Evolutionary conservation across 805 yeast species (phyloP), one percentile per base, ranked within the genome.

Genomic region (Phaffomyces thermotolerans): DNA sequence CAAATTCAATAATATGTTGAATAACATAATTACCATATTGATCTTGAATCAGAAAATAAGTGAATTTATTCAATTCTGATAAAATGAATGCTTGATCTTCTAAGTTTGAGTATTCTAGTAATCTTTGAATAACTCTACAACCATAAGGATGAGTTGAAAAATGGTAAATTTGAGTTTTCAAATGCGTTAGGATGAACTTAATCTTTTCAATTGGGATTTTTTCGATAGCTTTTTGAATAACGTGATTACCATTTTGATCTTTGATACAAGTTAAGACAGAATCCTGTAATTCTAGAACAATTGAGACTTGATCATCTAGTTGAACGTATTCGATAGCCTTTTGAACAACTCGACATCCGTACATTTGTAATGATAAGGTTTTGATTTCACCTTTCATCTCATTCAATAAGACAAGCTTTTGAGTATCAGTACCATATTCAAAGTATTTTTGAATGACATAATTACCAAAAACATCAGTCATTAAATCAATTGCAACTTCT

Each of bases 241-340:
- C 99, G 64, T 93, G 99, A 63, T 93, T 93, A 51, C 98, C 99
- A 63, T 93, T 93, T 67, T 91, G 98, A 63, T 93, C 98, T 59
- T 88, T 88, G 47, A 91, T 85, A 63, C 91, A 76, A 45, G 74
- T 73, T 41, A 81, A 57, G 22, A 84, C 79, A 49, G 73, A 71
- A 36, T 72, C 73, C 41, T 72, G 76, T 48, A 93, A 68, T 64
- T 93, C 99, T 23, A 71, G 68, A 40, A 88, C 78, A 29, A 93
- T 71, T 30, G 63, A 63, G 24, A 81, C 71, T 63, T 86, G 93
- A 50, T 85, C 84, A 1, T 73, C 75, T 9, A 76, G 62, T 4
- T 69, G 69, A 35, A 87, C 71, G 48, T 78, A 79, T 60, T 87
- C 96, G 42, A 93, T 70, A 1, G 97, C 97, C 57, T 88, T 76